phyloP scores from a whole-genome alignment of 805 yeast species.

The Kodamaea neixiangensis region DNA sequence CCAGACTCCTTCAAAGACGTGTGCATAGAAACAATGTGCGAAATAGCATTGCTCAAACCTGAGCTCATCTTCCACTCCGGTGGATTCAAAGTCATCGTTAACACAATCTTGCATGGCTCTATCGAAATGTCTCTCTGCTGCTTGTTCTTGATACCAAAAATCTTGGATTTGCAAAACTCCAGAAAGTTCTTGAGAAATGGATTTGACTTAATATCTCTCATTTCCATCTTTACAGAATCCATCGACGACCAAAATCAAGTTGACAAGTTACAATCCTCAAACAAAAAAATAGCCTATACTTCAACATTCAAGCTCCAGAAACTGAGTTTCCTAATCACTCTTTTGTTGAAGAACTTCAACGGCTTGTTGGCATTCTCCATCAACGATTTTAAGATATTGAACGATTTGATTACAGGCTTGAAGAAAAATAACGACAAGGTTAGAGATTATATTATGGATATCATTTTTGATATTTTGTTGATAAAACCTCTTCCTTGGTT shows the following conservation, averaged over 20 bases:
- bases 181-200: slow-evolving; percentile 59
- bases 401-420: slow-evolving; percentile 61
- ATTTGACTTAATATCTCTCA: slow-evolving; percentile 58
- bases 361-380: slow-evolving; percentile 71
- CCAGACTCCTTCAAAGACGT: slow-evolving; percentile 41
- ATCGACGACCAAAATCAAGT: slow-evolving; percentile 14
- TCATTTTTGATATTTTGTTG: slow-evolving; percentile 66
- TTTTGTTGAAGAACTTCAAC: slow-evolving; percentile 68
- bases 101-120: slow-evolving; percentile 31
- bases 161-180: slow-evolving; percentile 59
- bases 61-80: slow-evolving; percentile 50
- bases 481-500: slow-evolving; percentile 61
- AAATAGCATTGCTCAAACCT: slow-evolving; percentile 39
- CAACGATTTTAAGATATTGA: slow-evolving; percentile 55
- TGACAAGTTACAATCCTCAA: slow-evolving; percentile 11
- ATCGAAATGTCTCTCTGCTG: slow-evolving; percentile 22
- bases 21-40: slow-evolving; percentile 45
- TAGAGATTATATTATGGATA: slow-evolving; percentile 66
- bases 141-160: slow-evolving; percentile 49
- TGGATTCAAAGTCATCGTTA: slow-evolving; percentile 52
- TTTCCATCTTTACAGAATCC: slow-evolving; percentile 72
- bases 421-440: slow-evolving; percentile 55
- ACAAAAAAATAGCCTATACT: slow-evolving; percentile 25
- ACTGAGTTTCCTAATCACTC: slow-evolving; percentile 58
- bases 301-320: slow-evolving; percentile 55